phyloP scores from a whole-genome alignment of 2,329 filamentous ascomycete species.

The Sporothrix pseudoabietina region DNA sequence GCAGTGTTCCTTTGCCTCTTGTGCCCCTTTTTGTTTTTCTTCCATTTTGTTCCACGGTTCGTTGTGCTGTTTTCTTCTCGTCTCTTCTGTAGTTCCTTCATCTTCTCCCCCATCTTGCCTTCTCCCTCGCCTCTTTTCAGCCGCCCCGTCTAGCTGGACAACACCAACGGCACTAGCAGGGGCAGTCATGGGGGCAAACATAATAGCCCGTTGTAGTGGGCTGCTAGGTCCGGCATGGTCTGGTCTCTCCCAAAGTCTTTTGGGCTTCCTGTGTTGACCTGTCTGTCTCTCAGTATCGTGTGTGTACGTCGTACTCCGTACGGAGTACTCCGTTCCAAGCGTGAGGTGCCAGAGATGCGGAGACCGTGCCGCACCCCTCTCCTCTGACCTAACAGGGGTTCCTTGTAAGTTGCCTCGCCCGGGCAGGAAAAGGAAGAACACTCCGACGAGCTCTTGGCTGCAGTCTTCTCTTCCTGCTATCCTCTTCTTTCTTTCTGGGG shows the following conservation, averaged over 20 bases:
- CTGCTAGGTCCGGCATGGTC: neutral
- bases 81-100: neutral
- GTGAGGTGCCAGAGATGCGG: constrained; percentile 14
- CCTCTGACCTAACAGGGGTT: constrained; percentile 7
- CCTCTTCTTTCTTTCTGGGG: neutral
- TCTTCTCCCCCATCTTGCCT: neutral
- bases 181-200: constrained; percentile 23
- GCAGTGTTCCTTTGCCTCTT: neutral
- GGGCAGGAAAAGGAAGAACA: constrained; percentile 10
- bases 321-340: neutral
- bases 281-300: neutral
- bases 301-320: too few species aligned
- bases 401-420: constrained; percentile 9
- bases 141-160: neutral
- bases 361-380: constrained; percentile 1
- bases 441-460: neutral
- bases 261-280: neutral
- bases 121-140: constrained; percentile 16
- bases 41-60: neutral
- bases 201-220: neutral
- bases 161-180: constrained; percentile 18
- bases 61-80: neutral
- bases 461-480: neutral
- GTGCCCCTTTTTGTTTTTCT: neutral
- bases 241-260: neutral